Evolutionary conservation across 2,329 filamentous ascomycete genomes (phyloP).

Genomic region (Aspergillus ruber): DNA sequence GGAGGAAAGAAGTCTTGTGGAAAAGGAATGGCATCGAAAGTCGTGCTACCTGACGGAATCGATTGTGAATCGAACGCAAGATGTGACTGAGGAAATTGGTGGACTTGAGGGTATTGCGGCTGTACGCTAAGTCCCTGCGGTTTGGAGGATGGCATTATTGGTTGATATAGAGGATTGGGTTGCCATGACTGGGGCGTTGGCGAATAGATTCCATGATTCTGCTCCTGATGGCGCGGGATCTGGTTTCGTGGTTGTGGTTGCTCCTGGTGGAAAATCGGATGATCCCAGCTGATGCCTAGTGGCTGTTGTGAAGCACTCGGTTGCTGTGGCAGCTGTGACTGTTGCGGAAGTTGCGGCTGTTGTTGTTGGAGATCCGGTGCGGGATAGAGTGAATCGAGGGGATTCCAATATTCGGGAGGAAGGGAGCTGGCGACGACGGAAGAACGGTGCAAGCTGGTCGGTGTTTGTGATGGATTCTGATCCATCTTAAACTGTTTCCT

Average conservation of each 20-base stretch:
- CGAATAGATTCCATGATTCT: slow-evolving; percentile 27
- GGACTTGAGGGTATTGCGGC: slow-evolving; percentile 25
- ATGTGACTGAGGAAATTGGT: slow-evolving; percentile 25
- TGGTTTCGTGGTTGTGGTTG: slow-evolving; percentile 15
- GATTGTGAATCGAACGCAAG: slow-evolving; percentile 25
- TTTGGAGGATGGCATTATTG: slow-evolving; percentile 15
- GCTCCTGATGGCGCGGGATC: slow-evolving; percentile 19
- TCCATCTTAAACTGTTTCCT: slow-evolving; percentile 25
- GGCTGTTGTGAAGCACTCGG: slow-evolving; percentile 10
- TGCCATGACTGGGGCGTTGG: slow-evolving; percentile 28
- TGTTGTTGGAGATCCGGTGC: slow-evolving; percentile 18
- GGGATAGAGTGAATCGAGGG: slow-evolving; percentile 27
- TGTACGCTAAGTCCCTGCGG: slow-evolving; percentile 22
- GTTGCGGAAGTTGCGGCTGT: slow-evolving; percentile 13
- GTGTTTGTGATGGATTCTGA: slow-evolving; percentile 24
- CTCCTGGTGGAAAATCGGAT: slow-evolving; percentile 29
- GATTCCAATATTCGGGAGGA: slow-evolving; percentile 33
- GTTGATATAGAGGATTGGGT: slow-evolving; percentile 24
- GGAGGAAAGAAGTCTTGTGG: slow-evolving; percentile 25
- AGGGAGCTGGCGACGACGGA: slow-evolving; percentile 21
- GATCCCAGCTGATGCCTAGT: slow-evolving; percentile 32
- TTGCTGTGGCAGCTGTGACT: slow-evolving; percentile 13
- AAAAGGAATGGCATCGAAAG: slow-evolving; percentile 29
- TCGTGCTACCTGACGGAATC: slow-evolving; percentile 21
- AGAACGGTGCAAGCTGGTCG: slow-evolving; percentile 21